A percentile compares a stretch with the other conserved stretches of the same genome.
Conservation (phyloP, 176 grass and related monocot species). For the Hyparrhenia diplandra region DNA sequence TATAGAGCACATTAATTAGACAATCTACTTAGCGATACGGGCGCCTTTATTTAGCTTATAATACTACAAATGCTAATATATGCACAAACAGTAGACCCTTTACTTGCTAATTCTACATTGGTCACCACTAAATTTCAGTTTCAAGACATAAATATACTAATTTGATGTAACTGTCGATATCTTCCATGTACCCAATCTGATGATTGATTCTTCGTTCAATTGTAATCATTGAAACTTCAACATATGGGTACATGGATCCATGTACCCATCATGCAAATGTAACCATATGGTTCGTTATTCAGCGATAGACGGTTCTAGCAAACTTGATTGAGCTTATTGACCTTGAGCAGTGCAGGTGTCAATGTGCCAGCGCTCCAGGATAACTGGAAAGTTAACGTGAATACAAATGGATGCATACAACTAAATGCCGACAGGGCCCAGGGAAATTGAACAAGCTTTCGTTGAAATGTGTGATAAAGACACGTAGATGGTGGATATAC, state of each 20-base stretch:
- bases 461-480: too few relatives aligned
- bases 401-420: background rate
- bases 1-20: background rate
- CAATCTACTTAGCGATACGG: background rate
- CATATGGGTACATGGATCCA: too few relatives aligned
- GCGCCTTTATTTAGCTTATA: background rate
- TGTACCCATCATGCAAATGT: too few relatives aligned
- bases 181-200: too few relatives aligned
- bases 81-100: background rate
- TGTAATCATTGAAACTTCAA: too few relatives aligned
- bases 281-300: too few relatives aligned
- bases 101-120: background rate
- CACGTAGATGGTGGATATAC: too few relatives aligned
- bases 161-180: too few relatives aligned
- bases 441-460: background rate
- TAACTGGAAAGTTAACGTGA: slow-evolving; percentile 16
- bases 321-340: background rate
- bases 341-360: background rate
- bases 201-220: too few relatives aligned
- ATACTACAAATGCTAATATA: too few relatives aligned
- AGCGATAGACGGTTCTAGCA: background rate
- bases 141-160: background rate
- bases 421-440: background rate
- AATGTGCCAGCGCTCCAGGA: background rate
- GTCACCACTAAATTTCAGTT: too few relatives aligned